Conservation (phyloP, 768 basidiomycete species). For the Boletus sensibilis region DNA sequence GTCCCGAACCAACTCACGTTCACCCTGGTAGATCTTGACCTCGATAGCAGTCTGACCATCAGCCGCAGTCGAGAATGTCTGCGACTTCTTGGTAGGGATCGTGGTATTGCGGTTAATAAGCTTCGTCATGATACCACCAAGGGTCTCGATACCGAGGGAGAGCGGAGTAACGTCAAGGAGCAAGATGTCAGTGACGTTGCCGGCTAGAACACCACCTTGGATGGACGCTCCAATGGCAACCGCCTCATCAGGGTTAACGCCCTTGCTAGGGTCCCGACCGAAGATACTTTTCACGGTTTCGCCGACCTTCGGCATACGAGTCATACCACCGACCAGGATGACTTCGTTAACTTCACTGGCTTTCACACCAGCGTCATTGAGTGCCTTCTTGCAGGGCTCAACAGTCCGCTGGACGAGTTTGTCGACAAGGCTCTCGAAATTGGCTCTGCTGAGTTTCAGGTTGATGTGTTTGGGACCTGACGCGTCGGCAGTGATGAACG, state of each 20-base stretch:
- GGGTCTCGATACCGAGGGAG: constrained; percentile 93
- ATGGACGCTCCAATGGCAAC: constrained; percentile 98
- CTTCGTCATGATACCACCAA: constrained; percentile 99
- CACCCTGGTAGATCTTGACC: constrained; percentile 99
- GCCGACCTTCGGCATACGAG: constrained; percentile 92
- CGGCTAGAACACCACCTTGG: constrained; percentile 96
- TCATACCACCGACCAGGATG: constrained; percentile 98
- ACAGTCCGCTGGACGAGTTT: constrained; percentile 85
- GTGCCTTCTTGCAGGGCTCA: constrained; percentile 96
- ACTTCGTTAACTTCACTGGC: constrained; percentile 92
- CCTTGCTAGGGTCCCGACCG: constrained; percentile 95
- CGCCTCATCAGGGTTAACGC: constrained; percentile 99
- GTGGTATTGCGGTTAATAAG: constrained; percentile 98
- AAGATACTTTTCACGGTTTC: constrained; percentile 89
- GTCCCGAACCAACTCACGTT: constrained; percentile 97
- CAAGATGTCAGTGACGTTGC: constrained; percentile 93
- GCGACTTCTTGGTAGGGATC: constrained; percentile 99
- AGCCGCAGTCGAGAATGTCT: constrained; percentile 97
- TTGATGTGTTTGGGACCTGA: constrained; percentile 98
- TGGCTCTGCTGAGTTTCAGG: constrained; percentile 79
- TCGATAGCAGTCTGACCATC: constrained; percentile 99
- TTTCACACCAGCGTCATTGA: constrained; percentile 92
- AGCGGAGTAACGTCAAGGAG: constrained; percentile 95
- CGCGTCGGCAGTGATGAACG: constrained; percentile 97
- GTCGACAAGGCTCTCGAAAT: constrained; percentile 85